These are phyloP conservation scores for Globisporangium uncinulatum DNA, from an alignment of 352 stramenopile species.

Conservation along the genomic window DNA sequence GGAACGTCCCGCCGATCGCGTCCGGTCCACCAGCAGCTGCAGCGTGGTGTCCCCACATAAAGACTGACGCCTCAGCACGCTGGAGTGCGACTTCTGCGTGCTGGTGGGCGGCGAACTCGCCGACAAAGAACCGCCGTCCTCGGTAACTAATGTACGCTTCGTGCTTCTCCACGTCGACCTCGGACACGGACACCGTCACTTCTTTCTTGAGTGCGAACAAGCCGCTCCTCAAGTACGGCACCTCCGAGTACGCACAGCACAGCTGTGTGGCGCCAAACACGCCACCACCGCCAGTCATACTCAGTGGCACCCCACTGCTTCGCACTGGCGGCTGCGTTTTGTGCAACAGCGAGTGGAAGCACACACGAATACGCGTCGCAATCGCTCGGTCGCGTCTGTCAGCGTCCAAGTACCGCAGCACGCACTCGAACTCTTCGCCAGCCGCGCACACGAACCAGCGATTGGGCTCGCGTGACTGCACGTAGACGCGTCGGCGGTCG, in stretches of 20 bases:
- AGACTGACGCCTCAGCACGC: conserved; percentile 26
- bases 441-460: conserved; percentile 41
- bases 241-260: conserved; percentile 32
- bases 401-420: conserved; percentile 56
- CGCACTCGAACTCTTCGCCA: conserved; percentile 20
- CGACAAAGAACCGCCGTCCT: conserved; percentile 44
- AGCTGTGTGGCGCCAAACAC: conserved; percentile 2
- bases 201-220: conserved; percentile 45
- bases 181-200: conserved; percentile 27
- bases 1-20: conserved; percentile 25
- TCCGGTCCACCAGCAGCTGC: conserved; percentile 19
- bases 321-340: conserved; percentile 1
- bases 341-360: conserved; percentile 39
- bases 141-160: conserved; percentile 37
- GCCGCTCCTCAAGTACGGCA: conserved; percentile 27
- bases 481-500: conserved; percentile 47
- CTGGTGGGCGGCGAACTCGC: conserved; percentile 36
- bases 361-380: conserved; percentile 24
- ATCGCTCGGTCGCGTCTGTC: conserved; percentile 21
- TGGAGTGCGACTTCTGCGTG: conserved; percentile 43
- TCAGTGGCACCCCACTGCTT: not conserved
- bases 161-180: conserved; percentile 42
- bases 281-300: not conserved
- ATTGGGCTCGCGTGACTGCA: conserved; percentile 29
- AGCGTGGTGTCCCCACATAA: conserved; percentile 27